Conservation (phyloP, 306 rosid species). For the Nissolia schottii region DNA sequence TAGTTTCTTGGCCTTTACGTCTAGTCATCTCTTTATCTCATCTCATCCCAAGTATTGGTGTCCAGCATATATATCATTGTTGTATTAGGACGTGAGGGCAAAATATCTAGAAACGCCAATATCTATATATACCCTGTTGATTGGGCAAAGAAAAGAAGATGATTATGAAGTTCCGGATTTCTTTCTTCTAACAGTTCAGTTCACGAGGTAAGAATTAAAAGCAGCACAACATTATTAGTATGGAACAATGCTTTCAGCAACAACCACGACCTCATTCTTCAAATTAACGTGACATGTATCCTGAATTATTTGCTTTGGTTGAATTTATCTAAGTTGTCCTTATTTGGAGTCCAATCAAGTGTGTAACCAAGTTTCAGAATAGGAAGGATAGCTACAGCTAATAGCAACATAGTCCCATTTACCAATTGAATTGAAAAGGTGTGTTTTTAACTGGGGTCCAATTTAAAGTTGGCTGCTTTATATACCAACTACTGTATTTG, state of each 20-base stretch:
- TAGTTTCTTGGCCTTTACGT: conserved; percentile 12
- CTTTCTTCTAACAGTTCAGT: no score
- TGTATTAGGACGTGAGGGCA: not conserved
- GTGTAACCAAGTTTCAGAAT: not conserved
- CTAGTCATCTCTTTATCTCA: not conserved
- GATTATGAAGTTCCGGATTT: no score
- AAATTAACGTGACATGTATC: not conserved
- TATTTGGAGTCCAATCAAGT: not conserved
- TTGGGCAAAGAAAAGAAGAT: no score
- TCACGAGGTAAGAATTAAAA: no score
- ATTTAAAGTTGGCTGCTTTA: not conserved
- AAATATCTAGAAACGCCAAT: not conserved
- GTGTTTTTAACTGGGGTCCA: not conserved
- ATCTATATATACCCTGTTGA: no score
- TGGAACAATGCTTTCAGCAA: not conserved
- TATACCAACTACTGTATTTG: not conserved
- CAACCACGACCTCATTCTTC: not conserved
- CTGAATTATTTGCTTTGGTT: not conserved
- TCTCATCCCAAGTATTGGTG: not conserved
- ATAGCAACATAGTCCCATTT: not conserved
- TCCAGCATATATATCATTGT: not conserved
- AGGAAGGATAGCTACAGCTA: not conserved
- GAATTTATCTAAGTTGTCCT: not conserved
- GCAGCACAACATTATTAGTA: no score
- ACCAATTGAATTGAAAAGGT: not conserved